Percentiles rank a stretch among this genome's conserved stretches.
Conservation (phyloP, 345 rosid species). For the Turnera subulata region DNA sequence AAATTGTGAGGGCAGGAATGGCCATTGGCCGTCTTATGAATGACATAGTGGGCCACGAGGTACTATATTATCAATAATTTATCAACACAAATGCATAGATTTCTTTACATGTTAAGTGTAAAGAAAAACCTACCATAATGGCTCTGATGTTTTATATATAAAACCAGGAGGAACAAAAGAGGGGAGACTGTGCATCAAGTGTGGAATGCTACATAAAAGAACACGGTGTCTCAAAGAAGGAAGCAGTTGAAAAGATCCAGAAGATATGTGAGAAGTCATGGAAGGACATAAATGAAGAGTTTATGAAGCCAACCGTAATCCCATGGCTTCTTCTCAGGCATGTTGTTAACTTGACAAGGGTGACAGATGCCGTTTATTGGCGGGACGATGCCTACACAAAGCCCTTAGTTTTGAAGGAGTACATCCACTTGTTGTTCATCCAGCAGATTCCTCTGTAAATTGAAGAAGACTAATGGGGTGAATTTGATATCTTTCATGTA, state of each 20-base stretch:
- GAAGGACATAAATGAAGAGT: slow-evolving; percentile 4
- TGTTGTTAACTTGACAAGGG: background rate
- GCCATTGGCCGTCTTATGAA: slow-evolving; percentile 2
- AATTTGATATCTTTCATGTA: too few relatives aligned
- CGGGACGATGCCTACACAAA: background rate
- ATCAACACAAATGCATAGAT: background rate
- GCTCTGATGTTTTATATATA: background rate
- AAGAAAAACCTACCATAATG: background rate
- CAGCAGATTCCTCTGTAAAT: background rate
- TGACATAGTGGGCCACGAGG: slow-evolving; percentile 12
- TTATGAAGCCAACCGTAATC: slow-evolving; percentile 3
- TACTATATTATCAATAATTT: background rate
- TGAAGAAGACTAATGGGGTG: too few relatives aligned
- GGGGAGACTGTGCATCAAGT: slow-evolving; percentile 1
- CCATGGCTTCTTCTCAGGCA: background rate
- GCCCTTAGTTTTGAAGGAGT: background rate
- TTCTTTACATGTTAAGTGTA: background rate
- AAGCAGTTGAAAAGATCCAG: background rate
- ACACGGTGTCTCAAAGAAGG: background rate
- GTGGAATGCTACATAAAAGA: slow-evolving; percentile 1
- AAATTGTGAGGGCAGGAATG: background rate
- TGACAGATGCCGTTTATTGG: background rate
- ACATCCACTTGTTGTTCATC: background rate
- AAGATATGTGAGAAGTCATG: background rate
- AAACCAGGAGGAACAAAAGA: background rate